phyloP scores from a whole-genome alignment of 2,329 filamentous ascomycete species.

The Trichophyton verrucosum region DNA sequence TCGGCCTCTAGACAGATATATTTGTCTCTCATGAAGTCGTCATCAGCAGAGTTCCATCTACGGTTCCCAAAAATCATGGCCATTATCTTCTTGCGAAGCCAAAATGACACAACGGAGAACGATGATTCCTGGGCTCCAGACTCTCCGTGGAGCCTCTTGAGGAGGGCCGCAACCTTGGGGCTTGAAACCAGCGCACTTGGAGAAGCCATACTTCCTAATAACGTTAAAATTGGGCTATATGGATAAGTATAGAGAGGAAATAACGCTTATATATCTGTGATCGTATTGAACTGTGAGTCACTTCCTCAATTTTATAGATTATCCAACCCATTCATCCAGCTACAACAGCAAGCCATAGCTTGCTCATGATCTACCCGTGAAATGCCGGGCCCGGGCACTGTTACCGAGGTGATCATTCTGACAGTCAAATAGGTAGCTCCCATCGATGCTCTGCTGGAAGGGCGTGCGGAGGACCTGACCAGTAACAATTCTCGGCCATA shows the following conservation, averaged over 20 bases:
- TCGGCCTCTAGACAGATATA: constrained; percentile 49
- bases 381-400: neutral
- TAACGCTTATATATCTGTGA: neutral
- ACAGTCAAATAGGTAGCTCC: neutral
- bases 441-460: neutral
- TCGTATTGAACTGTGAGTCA: neutral
- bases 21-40: constrained; percentile 40
- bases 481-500: neutral
- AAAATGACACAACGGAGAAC: constrained; percentile 15
- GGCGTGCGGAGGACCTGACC: neutral
- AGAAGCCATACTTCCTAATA: constrained; percentile 9
- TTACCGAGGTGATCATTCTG: neutral
- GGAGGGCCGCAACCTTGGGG: constrained; percentile 16
- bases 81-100: constrained; percentile 14
- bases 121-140: constrained; percentile 25
- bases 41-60: constrained; percentile 14
- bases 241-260: neutral
- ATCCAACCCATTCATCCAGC: neutral
- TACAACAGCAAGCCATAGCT: neutral
- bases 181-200: constrained; percentile 10
- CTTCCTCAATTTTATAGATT: neutral
- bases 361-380: neutral
- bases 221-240: neutral
- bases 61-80: constrained; percentile 2
- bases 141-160: constrained; percentile 22